Evolutionary conservation across 805 yeast genomes (phyloP).

Genomic region (Candida koratica): DNA sequence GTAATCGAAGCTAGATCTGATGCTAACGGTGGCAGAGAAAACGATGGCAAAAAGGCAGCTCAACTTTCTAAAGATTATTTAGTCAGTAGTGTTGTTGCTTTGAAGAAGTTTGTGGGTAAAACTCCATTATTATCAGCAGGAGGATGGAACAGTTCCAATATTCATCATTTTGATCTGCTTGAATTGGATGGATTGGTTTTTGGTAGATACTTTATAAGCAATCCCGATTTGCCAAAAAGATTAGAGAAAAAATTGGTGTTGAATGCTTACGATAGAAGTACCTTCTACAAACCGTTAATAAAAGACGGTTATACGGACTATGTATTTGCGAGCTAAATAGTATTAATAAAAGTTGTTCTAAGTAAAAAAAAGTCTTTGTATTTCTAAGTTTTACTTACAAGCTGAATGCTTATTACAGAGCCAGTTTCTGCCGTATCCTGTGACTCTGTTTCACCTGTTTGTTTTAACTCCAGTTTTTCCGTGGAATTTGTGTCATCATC

Average conservation of each 20-base stretch:
- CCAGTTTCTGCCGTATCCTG: neutral
- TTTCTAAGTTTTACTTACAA: neutral
- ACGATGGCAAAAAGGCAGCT: conserved; percentile 8
- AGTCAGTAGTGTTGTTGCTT: conserved; percentile 2
- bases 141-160: conserved; percentile 13
- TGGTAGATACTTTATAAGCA: conserved; percentile 10
- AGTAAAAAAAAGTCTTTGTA: too few relatives aligned
- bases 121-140: conserved; percentile 16
- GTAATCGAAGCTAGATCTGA: conserved; percentile 13
- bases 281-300: conserved; percentile 9
- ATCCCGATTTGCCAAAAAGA: conserved; percentile 9
- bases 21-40: conserved; percentile 16
- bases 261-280: conserved; percentile 8
- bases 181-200: conserved; percentile 7
- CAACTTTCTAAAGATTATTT: neutral
- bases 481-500: too few relatives aligned
- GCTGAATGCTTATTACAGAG: neutral
- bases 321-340: neutral
- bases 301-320: conserved; percentile 11
- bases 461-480: neutral
- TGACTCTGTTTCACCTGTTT: neutral
- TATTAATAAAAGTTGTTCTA: neutral
- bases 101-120: conserved; percentile 5
- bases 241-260: neutral
- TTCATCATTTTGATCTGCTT: conserved; percentile 1